Evolutionary conservation across 768 basidiomycete genomes (phyloP), one percentile per base, ranked within the genome.

Genomic region (Lactifluus echinatus): DNA sequence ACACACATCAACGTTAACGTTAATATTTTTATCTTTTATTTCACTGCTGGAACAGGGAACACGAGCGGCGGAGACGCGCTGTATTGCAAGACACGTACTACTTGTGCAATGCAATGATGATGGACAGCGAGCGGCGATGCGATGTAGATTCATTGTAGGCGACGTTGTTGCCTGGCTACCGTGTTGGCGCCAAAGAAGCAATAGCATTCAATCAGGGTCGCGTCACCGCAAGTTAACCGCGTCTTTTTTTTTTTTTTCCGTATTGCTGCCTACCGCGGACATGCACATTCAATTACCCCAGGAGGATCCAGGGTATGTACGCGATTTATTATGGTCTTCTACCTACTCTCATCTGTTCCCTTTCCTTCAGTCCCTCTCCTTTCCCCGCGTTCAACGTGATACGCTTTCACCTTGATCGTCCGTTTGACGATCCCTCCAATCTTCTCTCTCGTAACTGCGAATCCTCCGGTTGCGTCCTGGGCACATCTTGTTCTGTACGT

Each of bases 261-360:
- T 1, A 15, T 24, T 29, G 15, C 26, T 21, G 11, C 49, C 34
- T 31, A 42, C 50, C 44, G 50, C 40, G 53, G 45, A 59, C 28
- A 59, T 59, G 53, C 31, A 19, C n/a, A 28, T 55, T 21, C 33
- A 59, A 15, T 49, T 55, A 19, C 58, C 53, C 48, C 53, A 24
- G 14, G 53, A 59, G 53, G 53, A 59, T 45, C 24, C 53, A 3
- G 34, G 34, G 53, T 55, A 49, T 34, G 53, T 39, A 50, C 42
- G 34, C 42, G 5, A 45, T 50, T 58, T 45, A 59, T 55, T 45
- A 59, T 50, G 52, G n/a, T 55, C 24, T 4, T 43, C 24, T 37
- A 34, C 42, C 12, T 2, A 6, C 39, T 19, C 23, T 26, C 46
- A 43, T 10, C 26, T 11, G 15, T 21, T 24, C 21, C 14, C 29